Evolutionary conservation across 169 alveolate species (phyloP).

Genomic region (Cryptosporidium bovis): DNA sequence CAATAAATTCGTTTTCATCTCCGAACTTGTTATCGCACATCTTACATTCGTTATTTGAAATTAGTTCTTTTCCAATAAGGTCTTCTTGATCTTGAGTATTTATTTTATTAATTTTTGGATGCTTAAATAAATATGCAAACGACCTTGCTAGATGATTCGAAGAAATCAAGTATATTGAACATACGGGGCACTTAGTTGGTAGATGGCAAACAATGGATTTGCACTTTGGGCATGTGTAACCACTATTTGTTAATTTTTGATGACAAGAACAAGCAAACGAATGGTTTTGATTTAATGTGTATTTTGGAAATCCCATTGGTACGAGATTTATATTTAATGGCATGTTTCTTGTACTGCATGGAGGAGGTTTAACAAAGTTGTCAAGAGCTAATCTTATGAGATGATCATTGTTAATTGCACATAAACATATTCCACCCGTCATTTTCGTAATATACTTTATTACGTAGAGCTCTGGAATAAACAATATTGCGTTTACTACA

Average conservation of each 20-base stretch:
- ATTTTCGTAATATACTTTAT: slow-evolving; percentile 43
- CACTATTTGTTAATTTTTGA: background rate
- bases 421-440: slow-evolving; percentile 69
- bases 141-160: slow-evolving; percentile 65
- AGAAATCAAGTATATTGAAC: slow-evolving; percentile 41
- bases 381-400: slow-evolving; percentile 37
- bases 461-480: slow-evolving; percentile 56
- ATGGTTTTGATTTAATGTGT: slow-evolving; percentile 10
- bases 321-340: slow-evolving; percentile 41
- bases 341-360: background rate
- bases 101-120: slow-evolving; percentile 26
- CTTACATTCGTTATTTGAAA: background rate
- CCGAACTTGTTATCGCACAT: slow-evolving; percentile 13
- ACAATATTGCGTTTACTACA: slow-evolving; percentile 37
- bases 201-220: slow-evolving; percentile 51
- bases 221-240: slow-evolving; percentile 67
- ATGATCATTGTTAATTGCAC: slow-evolving; percentile 67
- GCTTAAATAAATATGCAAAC: slow-evolving; percentile 59
- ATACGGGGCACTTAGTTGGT: slow-evolving; percentile 67
- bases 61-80: background rate
- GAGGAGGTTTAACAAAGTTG: slow-evolving; percentile 58
- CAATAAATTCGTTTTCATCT: background rate
- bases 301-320: slow-evolving; percentile 68
- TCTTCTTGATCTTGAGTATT: background rate
- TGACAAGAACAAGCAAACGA: slow-evolving; percentile 70